Evolutionary conservation across 352 stramenopile genomes (phyloP), one percentile per base, ranked within the genome.

Genomic region (Globisporangium irregulare): DNA sequence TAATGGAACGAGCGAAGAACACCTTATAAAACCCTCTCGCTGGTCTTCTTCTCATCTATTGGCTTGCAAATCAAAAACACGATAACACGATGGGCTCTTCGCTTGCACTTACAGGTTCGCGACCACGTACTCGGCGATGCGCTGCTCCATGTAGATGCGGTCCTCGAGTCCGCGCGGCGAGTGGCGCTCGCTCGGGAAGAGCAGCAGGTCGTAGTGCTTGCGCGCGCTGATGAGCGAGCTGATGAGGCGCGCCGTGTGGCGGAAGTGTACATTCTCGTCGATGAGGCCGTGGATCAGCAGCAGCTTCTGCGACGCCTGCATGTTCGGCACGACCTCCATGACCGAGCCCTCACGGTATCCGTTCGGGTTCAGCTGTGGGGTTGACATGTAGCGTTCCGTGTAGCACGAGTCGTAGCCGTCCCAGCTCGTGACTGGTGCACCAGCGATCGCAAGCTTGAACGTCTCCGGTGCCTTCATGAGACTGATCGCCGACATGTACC

Each of bases 381-480:
- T 93, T 59, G 95, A 97, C 96, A 99, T 99, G 81, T 99, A 99
- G 27, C 97, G 80, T 71, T 99, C 97, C 63, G 97, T 99, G 81
- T 99, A 99, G 75, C 98, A 98, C 59, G 97, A 99, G 76, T 99
- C 97, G 74, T 99, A 99, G 50, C 97, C 97, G 75, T 99, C 94
- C 97, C 97, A 99, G 67, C 88, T 97, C 3, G 97, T 99, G 24
- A 99, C 97, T 3, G 97, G 97, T 6, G 97, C 97, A 62, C 97
- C 97, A 0, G 95, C 91, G 34, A 99, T 97, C 25, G 94, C 97
- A 41, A 97, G 90, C 69, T 97, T 95, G 77, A 99, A 99, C 10
- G 97, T 93, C 75, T 98, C 89, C 5, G 96, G 95, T 20, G 94
- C 93, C 71, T 98, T 97, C 80, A 97, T 96, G 38, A 99, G 83